Evolutionary conservation across 2,329 filamentous ascomycete species (phyloP).

Genomic region (Keithomyces neogunnii): DNA sequence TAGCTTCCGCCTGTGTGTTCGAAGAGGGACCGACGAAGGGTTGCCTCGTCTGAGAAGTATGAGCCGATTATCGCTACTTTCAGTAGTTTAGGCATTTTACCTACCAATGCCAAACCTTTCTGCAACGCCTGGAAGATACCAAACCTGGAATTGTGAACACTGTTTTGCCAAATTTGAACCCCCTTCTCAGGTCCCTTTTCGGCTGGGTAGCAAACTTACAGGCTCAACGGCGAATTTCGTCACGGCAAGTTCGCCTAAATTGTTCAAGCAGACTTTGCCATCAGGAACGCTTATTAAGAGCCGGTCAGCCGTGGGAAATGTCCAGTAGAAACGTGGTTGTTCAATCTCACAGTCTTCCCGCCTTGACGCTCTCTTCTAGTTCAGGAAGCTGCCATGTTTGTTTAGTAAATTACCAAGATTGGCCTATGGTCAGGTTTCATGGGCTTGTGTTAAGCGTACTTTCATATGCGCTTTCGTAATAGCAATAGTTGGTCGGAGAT

Average conservation of each 20-base stretch:
- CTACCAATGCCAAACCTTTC: conserved; percentile 83
- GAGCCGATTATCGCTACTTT: not conserved
- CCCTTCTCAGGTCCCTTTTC: not conserved
- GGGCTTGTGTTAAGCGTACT: conserved; percentile 20
- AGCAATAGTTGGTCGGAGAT: conserved; percentile 84
- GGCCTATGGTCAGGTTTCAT: not conserved
- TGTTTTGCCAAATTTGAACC: not conserved
- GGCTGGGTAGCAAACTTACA: conserved; percentile 41
- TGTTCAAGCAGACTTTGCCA: conserved; percentile 83
- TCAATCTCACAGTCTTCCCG: conserved; percentile 57
- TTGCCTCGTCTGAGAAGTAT: conserved; percentile 60
- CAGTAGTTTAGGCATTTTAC: conserved; percentile 11
- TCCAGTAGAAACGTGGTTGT: not conserved
- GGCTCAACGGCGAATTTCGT: conserved; percentile 97
- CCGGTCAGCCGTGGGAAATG: not conserved
- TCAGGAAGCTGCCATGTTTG: conserved; percentile 58
- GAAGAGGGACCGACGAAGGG: conserved; percentile 77
- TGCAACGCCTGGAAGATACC: conserved; percentile 81
- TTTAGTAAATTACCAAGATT: not conserved
- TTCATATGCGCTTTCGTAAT: conserved; percentile 93
- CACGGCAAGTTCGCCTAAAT: conserved; percentile 78
- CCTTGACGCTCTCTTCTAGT: conserved; percentile 77
- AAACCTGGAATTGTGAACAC: conserved; percentile 36
- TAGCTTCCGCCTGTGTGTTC: conserved; percentile 95
- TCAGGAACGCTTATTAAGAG: conserved; percentile 48